Evolutionary conservation across 2,329 filamentous ascomycete species (phyloP), one percentile per base, ranked within the genome.

Genomic region (Diplodia scrobiculata): DNA sequence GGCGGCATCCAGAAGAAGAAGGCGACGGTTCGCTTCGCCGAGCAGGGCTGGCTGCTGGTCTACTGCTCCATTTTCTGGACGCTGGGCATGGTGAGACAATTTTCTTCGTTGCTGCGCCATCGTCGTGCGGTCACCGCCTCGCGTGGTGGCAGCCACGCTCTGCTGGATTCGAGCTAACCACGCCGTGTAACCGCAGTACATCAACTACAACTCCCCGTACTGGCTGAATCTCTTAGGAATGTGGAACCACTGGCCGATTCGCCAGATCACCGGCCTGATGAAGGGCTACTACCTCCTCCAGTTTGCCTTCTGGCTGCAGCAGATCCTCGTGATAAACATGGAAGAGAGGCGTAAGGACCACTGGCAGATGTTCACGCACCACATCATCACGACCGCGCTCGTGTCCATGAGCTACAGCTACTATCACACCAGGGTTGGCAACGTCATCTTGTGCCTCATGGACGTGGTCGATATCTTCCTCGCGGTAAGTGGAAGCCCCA

Each of bases 271-370:
- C 17, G 88, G 89, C 9, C 77, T 91, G 13, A 87, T 91, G 80
- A 98, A 98, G 81, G 87, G 86, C 77, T 99, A 99, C 79, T 91
- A 96, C 73, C 84, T 99, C 36, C 89, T 89, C 14, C 93, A 98
- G 77, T 90, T 93, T 79, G 89, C 90, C 27, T 98, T 97, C 78
- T 97, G 92, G 90, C 79, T 97, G 55, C 94, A 98, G 80, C 93
- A 97, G 79, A 90, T 98, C 70, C 82, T 97, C 36, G 91, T 97
- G 67, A 91, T 98, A 76, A 90, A 97, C 79, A 92, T 98, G 68
- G 95, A 99, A 79, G 91, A 96, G 79, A 87, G 90, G 70, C 87
- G 95, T 73, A 98, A 98, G 80, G 95, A 99, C 73, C 90, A 97
- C 79, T 90, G 87, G 81, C 94, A 98, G 79, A 98, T 98, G 95